Conservation (phyloP, 768 basidiomycete species). For the Saitozyma podzolica region DNA sequence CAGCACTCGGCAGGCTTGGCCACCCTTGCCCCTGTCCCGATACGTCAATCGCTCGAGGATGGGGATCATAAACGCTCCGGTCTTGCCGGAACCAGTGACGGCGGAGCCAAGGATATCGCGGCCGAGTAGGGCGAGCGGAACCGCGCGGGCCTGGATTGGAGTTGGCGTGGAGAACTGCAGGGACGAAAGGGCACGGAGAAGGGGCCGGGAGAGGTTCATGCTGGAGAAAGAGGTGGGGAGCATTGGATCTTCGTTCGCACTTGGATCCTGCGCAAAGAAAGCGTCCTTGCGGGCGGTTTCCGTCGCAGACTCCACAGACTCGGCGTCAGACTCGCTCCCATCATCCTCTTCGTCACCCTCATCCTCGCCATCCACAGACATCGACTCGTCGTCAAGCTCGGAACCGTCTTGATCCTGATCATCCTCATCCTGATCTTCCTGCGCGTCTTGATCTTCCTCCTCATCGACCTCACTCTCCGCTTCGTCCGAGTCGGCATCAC, state of each 20-base stretch:
- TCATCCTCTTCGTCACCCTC: conserved; percentile 37
- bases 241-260: conserved; percentile 60
- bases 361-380: conserved; percentile 48
- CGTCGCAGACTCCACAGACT: conserved; percentile 58
- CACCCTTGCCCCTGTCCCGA: conserved; percentile 82
- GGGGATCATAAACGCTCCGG: conserved; percentile 93
- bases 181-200: conserved; percentile 83
- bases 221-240: conserved; percentile 71
- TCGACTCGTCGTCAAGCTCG: conserved; percentile 21
- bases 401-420: conserved; percentile 24
- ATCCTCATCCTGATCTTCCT: conserved; percentile 30
- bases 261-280: conserved; percentile 69
- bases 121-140: conserved; percentile 88
- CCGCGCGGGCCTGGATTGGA: conserved; percentile 90
- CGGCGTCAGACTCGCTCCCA: conserved; percentile 50
- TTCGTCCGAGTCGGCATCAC: conserved; percentile 39
- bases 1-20: conserved; percentile 68
- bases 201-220: conserved; percentile 93
- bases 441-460: conserved; percentile 49
- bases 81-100: conserved; percentile 97
- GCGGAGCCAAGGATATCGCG: conserved; percentile 96
- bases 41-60: conserved; percentile 89
- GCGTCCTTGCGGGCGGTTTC: conserved; percentile 75
- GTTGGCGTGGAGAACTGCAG: conserved; percentile 74
- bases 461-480: conserved; percentile 27